phyloP scores from a whole-genome alignment of 2,329 filamentous ascomycete species.

The Nothopassalora personata region DNA sequence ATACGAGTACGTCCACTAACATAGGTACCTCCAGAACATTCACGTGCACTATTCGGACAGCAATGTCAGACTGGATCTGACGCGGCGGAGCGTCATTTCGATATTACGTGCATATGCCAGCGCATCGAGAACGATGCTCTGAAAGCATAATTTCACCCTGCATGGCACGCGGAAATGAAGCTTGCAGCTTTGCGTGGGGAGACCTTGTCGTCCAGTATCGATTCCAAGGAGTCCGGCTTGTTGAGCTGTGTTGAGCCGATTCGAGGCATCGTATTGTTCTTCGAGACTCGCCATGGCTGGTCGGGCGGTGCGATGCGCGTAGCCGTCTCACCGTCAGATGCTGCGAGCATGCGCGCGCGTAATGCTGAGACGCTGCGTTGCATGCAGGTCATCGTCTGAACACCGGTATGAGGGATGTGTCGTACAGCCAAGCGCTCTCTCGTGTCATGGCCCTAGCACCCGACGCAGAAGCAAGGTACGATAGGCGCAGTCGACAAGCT shows the following conservation, averaged over 20 bases:
- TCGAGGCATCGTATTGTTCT: not conserved
- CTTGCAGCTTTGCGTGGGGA: not conserved
- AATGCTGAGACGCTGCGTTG: not conserved
- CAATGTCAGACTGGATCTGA: not conserved
- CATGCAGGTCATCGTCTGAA: not conserved
- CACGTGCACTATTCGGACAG: not conserved
- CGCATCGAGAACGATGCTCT: not conserved
- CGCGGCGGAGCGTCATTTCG: not conserved
- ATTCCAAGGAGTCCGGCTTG: not conserved
- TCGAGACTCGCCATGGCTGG: not conserved
- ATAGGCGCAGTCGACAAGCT: not conserved
- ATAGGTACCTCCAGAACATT: not conserved
- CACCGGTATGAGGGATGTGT: not conserved
- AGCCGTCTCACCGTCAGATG: slow-evolving; percentile 1
- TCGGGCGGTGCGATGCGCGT: not conserved
- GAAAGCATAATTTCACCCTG: not conserved
- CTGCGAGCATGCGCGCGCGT: not conserved
- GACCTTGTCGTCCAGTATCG: not conserved
- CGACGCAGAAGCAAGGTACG: not conserved
- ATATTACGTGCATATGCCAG: not conserved
- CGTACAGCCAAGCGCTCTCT: not conserved
- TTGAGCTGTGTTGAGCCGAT: not conserved
- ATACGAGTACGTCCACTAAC: not conserved
- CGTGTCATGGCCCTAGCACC: not conserved
- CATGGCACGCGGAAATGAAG: not conserved